Conservation (phyloP, 176 grass and related monocot genomes). For the Zoysia japonica region DNA sequence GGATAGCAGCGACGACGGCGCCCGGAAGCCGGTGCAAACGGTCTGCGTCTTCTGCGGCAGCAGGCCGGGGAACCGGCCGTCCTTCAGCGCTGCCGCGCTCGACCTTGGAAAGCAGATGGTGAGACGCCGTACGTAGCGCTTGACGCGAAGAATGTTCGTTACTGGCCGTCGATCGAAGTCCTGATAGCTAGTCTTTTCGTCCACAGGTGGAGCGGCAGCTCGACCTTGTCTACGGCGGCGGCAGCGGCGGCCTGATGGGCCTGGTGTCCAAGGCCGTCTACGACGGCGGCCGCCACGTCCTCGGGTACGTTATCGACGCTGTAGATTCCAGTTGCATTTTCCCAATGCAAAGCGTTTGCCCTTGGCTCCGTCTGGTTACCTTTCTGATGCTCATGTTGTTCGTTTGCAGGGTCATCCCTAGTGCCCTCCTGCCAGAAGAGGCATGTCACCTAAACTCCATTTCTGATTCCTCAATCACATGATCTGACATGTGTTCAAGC, state of each 20-base stretch:
- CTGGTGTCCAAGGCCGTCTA: conserved; percentile 78
- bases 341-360: not conserved
- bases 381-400: not conserved
- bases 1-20: conserved; percentile 13
- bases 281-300: conserved; percentile 83
- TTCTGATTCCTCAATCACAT: not conserved
- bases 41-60: conserved; percentile 96
- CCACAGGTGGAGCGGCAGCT: conserved; percentile 76
- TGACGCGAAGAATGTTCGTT: too few species aligned
- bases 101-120: conserved; percentile 85
- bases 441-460: conserved; percentile 46
- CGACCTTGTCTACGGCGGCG: conserved; percentile 95
- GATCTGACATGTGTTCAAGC: not conserved
- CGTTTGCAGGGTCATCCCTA: conserved; percentile 75
- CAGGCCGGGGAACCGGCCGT: conserved; percentile 63
- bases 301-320: conserved; percentile 54
- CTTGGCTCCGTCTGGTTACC: not conserved
- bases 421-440: conserved; percentile 73
- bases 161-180: not conserved
- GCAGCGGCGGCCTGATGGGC: conserved; percentile 92
- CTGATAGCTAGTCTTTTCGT: not conserved
- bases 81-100: conserved; percentile 78
- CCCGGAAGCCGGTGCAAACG: conserved; percentile 37
- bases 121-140: not conserved
- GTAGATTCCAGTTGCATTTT: not conserved